phyloP scores from a whole-genome alignment of 768 basidiomycete species.

The Panus rudis region DNA sequence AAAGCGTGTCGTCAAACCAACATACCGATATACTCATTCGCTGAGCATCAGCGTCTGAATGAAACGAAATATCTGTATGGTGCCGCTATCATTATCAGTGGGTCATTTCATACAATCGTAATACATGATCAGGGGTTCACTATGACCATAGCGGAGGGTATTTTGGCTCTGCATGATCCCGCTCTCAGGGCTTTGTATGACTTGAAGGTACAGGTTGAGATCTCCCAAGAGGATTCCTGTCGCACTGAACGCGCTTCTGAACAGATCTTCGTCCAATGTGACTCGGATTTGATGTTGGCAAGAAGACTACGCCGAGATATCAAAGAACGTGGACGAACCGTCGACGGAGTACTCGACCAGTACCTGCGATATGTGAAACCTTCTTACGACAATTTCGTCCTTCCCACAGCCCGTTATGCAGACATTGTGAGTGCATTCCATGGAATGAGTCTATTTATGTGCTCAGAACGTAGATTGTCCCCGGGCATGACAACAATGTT shows the following conservation, averaged over 20 bases:
- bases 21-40: constrained; percentile 93
- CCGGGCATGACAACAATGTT: constrained; percentile 81
- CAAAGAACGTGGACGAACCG: constrained; percentile 77
- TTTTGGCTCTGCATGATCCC: constrained; percentile 83
- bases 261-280: constrained; percentile 85
- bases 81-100: constrained; percentile 84
- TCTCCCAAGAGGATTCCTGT: background rate
- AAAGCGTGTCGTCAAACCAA: constrained; percentile 79
- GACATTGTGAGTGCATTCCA: constrained; percentile 58
- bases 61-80: constrained; percentile 90
- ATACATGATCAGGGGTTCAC: background rate
- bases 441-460: background rate
- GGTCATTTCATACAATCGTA: constrained; percentile 3
- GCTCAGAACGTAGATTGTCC: constrained; percentile 70
- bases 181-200: constrained; percentile 78
- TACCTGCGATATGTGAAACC: constrained; percentile 95
- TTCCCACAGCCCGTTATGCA: constrained; percentile 78
- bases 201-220: constrained; percentile 55
- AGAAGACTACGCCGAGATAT: constrained; percentile 85
- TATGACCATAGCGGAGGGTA: constrained; percentile 66
- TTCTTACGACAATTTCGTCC: constrained; percentile 89
- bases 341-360: constrained; percentile 89
- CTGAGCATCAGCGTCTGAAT: constrained; percentile 73
- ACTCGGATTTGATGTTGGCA: constrained; percentile 96
- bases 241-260: background rate